Conservation (phyloP, 805 yeast genomes). For the Wickerhamiella dianesei region DNA sequence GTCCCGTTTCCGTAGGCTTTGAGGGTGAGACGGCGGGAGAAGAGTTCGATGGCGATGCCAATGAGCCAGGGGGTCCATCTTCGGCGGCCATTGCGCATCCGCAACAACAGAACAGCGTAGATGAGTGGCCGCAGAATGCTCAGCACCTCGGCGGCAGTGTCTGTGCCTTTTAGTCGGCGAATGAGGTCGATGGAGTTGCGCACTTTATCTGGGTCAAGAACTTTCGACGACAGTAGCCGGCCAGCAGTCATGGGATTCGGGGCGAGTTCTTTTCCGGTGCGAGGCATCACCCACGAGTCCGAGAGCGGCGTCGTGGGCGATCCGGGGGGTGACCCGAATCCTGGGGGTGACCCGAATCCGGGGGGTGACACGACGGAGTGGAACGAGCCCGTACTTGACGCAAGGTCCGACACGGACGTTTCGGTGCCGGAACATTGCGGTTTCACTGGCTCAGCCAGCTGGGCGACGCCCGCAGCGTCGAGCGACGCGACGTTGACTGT, state of each 20-base stretch:
- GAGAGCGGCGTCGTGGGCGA: neutral
- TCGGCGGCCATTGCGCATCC: conserved; percentile 13
- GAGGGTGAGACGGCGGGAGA: conserved; percentile 20
- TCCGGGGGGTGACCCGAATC: neutral
- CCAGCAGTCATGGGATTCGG: conserved; percentile 11
- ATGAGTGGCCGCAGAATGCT: conserved; percentile 29
- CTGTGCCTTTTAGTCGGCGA: conserved; percentile 18
- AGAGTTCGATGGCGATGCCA: conserved; percentile 26
- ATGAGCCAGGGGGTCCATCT: conserved; percentile 31
- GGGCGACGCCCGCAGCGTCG: conserved; percentile 23
- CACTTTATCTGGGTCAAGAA: conserved; percentile 25
- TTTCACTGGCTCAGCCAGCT: conserved; percentile 2
- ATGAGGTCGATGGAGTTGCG: conserved; percentile 23
- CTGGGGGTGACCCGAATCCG: neutral
- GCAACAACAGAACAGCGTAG: conserved; percentile 25
- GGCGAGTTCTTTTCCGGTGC: conserved; percentile 18
- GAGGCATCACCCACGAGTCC: conserved; percentile 17
- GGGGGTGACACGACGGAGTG: neutral
- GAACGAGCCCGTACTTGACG: neutral
- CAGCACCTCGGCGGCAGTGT: conserved; percentile 23
- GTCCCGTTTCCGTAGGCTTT: conserved; percentile 9
- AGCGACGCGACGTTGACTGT: conserved; percentile 26
- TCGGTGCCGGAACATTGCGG: neutral
- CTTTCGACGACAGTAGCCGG: conserved; percentile 17
- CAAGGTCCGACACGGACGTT: neutral